These are phyloP conservation scores for Xylaria scruposa DNA, from an alignment of 495 filamentous ascomycete genomes.

Conservation along the genomic window DNA sequence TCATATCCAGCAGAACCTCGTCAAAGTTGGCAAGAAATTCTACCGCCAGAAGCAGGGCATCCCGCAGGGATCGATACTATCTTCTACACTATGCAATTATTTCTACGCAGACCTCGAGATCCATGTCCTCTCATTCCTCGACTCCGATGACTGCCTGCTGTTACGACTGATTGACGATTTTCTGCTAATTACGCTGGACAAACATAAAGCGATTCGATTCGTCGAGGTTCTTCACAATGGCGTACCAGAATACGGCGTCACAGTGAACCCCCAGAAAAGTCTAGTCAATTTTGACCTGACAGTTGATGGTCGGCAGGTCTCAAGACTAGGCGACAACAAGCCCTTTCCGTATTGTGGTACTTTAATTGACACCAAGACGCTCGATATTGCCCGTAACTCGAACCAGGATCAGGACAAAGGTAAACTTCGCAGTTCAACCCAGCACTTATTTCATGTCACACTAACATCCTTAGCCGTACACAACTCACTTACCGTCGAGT, in stretches of 20 bases:
- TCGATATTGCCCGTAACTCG: constrained; percentile 65
- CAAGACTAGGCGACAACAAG: constrained; percentile 51
- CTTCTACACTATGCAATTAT: constrained; percentile 86
- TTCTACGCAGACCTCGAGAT: constrained; percentile 89
- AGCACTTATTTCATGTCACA: not conserved
- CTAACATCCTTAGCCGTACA: constrained; percentile 46
- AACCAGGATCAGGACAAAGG: constrained; percentile 36
- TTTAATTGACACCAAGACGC: constrained; percentile 72
- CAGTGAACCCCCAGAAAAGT: constrained; percentile 77
- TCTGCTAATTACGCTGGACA: constrained; percentile 78
- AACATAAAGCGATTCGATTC: constrained; percentile 69
- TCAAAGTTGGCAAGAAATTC: constrained; percentile 88
- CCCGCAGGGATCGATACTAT: constrained; percentile 89
- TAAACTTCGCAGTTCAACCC: constrained; percentile 19
- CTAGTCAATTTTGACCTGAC: constrained; percentile 82
- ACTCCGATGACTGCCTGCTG: constrained; percentile 65
- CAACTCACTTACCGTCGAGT: constrained; percentile 81
- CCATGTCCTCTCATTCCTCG: constrained; percentile 69
- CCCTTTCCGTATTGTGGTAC: constrained; percentile 89
- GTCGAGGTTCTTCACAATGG: constrained; percentile 80
- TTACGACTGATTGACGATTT: constrained; percentile 92
- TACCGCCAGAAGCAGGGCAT: constrained; percentile 90
- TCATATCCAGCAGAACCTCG: constrained; percentile 81
- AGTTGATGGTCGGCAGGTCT: constrained; percentile 62
- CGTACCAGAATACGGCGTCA: constrained; percentile 77